These are phyloP conservation scores for Globisporangium perplexum DNA, from an alignment of 352 stramenopile genomes.

Conservation along the genomic window DNA sequence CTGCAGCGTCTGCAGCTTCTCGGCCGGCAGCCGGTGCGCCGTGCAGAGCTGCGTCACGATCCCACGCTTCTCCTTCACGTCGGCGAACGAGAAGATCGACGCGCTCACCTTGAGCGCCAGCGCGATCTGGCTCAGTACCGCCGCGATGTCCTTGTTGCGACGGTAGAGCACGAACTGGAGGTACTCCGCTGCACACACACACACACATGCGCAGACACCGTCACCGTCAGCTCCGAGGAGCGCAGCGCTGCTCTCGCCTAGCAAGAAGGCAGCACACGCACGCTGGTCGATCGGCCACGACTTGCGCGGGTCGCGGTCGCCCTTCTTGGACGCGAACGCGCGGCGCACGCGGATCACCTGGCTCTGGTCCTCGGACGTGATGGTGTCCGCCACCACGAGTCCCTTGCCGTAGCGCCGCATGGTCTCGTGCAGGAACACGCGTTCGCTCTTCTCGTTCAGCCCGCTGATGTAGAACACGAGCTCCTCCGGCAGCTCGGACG, in stretches of 20 bases:
- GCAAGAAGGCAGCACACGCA: conserved; percentile 19
- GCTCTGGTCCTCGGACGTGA: conserved; percentile 76
- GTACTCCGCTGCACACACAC: conserved; percentile 66
- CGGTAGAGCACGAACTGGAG: conserved; percentile 96
- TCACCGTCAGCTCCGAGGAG: background rate
- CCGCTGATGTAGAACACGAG: conserved; percentile 73
- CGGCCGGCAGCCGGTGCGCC: conserved; percentile 67
- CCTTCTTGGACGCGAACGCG: conserved; percentile 30
- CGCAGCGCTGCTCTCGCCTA: background rate
- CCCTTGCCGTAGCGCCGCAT: conserved; percentile 78
- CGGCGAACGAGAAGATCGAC: conserved; percentile 88
- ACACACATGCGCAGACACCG: background rate
- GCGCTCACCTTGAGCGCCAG: conserved; percentile 67
- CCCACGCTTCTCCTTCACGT: conserved; percentile 97
- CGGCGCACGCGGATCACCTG: conserved; percentile 70
- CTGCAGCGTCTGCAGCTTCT: conserved; percentile 47
- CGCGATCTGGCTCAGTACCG: conserved; percentile 72
- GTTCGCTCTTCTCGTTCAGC: conserved; percentile 83
- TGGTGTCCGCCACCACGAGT: conserved; percentile 81
- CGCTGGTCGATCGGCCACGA: conserved; percentile 72
- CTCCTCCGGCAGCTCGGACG: conserved; percentile 16
- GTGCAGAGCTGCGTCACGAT: conserved; percentile 95
- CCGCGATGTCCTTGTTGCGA: conserved; percentile 95
- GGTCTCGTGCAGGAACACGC: conserved; percentile 88
- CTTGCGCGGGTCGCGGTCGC: conserved; percentile 45